Evolutionary conservation across 768 basidiomycete genomes (phyloP), one percentile per base, ranked within the genome.

Genomic region (Rhodotorula kratochvilovae): DNA sequence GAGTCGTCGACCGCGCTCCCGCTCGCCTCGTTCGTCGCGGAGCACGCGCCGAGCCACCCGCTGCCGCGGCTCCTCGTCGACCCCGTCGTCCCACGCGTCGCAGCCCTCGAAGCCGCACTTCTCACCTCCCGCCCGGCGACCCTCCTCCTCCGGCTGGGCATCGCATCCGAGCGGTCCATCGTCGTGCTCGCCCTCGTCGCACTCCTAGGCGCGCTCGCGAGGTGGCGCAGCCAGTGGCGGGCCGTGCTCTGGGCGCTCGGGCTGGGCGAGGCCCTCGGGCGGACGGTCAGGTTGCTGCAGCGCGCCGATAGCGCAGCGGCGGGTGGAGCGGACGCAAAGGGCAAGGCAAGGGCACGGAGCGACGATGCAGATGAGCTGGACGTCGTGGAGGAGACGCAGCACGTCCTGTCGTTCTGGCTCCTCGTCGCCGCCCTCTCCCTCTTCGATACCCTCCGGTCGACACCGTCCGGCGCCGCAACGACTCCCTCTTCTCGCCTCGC

Each of bases 381-480:
- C 23, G 21, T 4, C 1, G 29, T 15, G 16, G 45, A 62, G 0
- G 70, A 71, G 51, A 29, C 42, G 13, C 61, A 67, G 50, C 70
- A 71, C 51, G 21, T 71, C 50, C 42, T 71, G 7, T 60, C 70
- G 17, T 71, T 59, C 56, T 71, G 61, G 65, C 43, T 58, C 27
- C 56, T 71, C 33, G 59, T 63, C 62, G 45, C 57, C 27, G 25
- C 54, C 39, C 33, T 71, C 23, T 63, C 66, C 25, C 57, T 67
- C 39, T 12, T 59, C 56, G 70, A 71, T 12, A 8, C 46, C 2
- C 39, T 66, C 23, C 64, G 65, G 21, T 29, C 70, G 2, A 29
- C 58, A 7, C 29, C 69, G 3, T 36, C 69, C 7, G 39, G 55
- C 29, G 23, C 63, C 29, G 4, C 42, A 0, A 2, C 31, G 39